phyloP scores from a whole-genome alignment of 768 basidiomycete genomes.

The Suillus subaureus region DNA sequence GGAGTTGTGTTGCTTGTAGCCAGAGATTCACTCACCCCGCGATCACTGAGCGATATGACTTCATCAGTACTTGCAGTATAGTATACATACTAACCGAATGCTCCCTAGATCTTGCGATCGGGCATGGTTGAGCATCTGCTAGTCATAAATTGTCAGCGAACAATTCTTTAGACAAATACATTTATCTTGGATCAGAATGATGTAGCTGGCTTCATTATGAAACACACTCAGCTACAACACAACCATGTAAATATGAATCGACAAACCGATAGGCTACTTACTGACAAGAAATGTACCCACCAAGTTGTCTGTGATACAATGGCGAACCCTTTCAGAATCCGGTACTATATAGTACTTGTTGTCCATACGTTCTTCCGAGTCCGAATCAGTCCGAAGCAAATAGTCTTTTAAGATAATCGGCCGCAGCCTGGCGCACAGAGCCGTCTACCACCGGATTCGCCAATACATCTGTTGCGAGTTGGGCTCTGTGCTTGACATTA shows the following conservation, averaged over 20 bases:
- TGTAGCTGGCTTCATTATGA: background rate
- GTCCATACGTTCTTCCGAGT: background rate
- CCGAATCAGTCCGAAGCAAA: constrained; percentile 41
- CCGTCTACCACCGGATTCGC: constrained; percentile 58
- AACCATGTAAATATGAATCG: background rate
- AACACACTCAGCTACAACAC: background rate
- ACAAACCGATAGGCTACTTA: background rate
- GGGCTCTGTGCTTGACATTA: constrained; percentile 60
- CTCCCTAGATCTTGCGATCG: background rate
- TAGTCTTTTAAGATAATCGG: constrained; percentile 72
- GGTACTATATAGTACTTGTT: background rate
- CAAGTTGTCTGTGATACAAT: background rate
- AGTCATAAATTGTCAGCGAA: background rate
- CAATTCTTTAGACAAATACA: background rate
- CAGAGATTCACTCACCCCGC: background rate
- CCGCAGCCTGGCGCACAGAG: constrained; percentile 65
- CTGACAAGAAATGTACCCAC: background rate
- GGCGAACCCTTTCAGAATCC: background rate
- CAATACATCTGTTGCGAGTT: constrained; percentile 68
- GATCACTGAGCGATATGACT: background rate
- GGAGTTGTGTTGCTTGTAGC: background rate
- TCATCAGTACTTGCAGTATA: background rate
- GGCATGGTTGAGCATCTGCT: background rate
- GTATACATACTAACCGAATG: background rate
- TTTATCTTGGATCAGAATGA: background rate